These are phyloP conservation scores for Trichoderma asperellum DNA, from an alignment of 2,329 filamentous ascomycete genomes.

Conservation along the genomic window DNA sequence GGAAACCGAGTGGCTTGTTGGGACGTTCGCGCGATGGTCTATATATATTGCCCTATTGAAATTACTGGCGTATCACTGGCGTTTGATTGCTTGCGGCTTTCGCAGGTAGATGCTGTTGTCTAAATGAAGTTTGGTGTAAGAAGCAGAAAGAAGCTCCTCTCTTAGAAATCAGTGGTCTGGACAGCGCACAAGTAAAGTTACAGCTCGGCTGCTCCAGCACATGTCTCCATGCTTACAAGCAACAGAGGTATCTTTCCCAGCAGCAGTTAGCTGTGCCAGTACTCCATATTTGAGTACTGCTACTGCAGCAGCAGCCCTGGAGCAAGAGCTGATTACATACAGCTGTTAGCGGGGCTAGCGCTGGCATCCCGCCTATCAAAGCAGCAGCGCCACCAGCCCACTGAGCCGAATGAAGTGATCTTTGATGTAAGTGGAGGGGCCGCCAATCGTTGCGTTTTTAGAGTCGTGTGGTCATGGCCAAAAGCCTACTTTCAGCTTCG, in stretches of 20 bases:
- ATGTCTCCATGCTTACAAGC: neutral
- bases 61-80: neutral
- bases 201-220: neutral
- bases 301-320: neutral
- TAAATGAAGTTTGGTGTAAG: neutral
- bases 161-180: slow-evolving; percentile 16
- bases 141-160: neutral
- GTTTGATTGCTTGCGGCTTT: neutral
- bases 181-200: neutral
- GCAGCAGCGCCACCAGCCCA: neutral
- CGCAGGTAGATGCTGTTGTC: neutral
- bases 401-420: slow-evolving; percentile 6
- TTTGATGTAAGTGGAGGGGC: slow-evolving; percentile 21
- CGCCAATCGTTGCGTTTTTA: slow-evolving; percentile 21
- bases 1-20: neutral
- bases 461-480: slow-evolving; percentile 24
- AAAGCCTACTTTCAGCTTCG: neutral
- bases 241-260: neutral
- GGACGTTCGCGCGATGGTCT: neutral
- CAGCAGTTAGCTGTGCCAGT: neutral
- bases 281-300: neutral
- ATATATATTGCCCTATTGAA: neutral
- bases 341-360: neutral
- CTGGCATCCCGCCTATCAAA: slow-evolving; percentile 16
- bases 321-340: neutral